Evolutionary conservation across 495 filamentous ascomycete genomes (phyloP), one percentile per base, ranked within the genome.

Genomic region (Aspergillus campestris): DNA sequence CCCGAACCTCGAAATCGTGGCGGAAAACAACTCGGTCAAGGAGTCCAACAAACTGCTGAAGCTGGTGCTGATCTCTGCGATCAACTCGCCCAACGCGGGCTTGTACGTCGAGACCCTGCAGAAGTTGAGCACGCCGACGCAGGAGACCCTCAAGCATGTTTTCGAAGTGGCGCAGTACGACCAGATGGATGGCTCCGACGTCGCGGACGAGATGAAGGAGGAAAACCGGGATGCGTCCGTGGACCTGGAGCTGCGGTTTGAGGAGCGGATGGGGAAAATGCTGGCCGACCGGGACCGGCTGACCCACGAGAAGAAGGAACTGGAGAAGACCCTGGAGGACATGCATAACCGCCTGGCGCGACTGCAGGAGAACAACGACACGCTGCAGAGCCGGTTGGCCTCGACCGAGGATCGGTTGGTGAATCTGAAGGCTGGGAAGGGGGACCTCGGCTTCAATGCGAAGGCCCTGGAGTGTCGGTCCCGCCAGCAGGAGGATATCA

Each of bases 51-150:
- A 86, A 66, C 72, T 86, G 40, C 65, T 86, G 38, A 78, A 78
- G 47, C 65, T 84, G 43, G 72, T 86, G 44, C 62, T 86, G 11
- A 70, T 81, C 34, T 79, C 79, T 7, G 78, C 79, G 35, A 77
- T 82, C 45, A 67, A 71, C 49, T 78, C 76, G 3, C 74, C 78
- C 18, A 73, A 76, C 42, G 69, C 70, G 10, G 56, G 55, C 35
- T 71, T 70, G 28, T 81, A 83, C 52, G 71, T 83, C 35, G 64
- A 70, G 28, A 74, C 66, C 13, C 70, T 81, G 27, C 65, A 66
- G 47, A 61, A 51, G 9, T 49, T 82, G 34, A 71, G 67, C 41
- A 64, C 57, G 2, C 57, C 65, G 8, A 69, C 67, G 0, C 72
- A 77, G 45, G 65, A 68, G 31, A 56, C 61, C 14, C 64, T 80